Evolutionary conservation across 2,329 filamentous ascomycete genomes (phyloP).

Genomic region (Aspergillus sp.): DNA sequence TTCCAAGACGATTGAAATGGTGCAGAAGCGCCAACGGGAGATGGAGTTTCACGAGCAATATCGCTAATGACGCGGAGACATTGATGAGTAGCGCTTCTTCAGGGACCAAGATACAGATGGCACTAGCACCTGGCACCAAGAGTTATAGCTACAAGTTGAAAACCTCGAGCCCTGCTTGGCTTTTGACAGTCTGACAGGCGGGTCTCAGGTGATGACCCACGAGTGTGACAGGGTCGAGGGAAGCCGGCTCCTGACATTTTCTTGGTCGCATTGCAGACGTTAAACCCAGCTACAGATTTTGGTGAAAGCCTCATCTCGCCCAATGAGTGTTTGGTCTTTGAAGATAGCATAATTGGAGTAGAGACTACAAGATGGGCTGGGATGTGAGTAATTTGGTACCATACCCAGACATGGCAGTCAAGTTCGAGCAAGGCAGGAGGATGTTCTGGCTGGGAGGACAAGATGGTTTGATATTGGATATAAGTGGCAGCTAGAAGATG

Average conservation of each 20-base stretch:
- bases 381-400: slow-evolving; percentile 41
- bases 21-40: slow-evolving; percentile 68
- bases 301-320: slow-evolving; percentile 21
- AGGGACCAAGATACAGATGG: slow-evolving; percentile 22
- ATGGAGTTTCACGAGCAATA: slow-evolving; percentile 59
- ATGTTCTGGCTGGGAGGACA: slow-evolving; percentile 25
- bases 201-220: slow-evolving; percentile 24
- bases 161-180: slow-evolving; percentile 21
- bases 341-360: slow-evolving; percentile 36
- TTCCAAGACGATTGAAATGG: slow-evolving; percentile 63
- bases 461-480: slow-evolving; percentile 34
- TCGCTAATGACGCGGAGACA: slow-evolving; percentile 38
- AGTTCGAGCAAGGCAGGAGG: slow-evolving; percentile 33
- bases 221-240: slow-evolving; percentile 25
- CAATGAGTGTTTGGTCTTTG: slow-evolving; percentile 38
- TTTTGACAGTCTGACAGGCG: slow-evolving; percentile 19
- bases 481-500: slow-evolving; percentile 42
- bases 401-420: slow-evolving; percentile 33
- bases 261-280: slow-evolving; percentile 24
- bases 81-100: slow-evolving; percentile 6
- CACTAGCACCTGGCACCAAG: slow-evolving; percentile 28
- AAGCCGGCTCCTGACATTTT: slow-evolving; percentile 34
- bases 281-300: slow-evolving; percentile 16
- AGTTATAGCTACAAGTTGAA: slow-evolving; percentile 26
- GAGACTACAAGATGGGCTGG: slow-evolving; percentile 36